Conservation (phyloP, 768 basidiomycete species). For the Amanita subjunquillea region DNA sequence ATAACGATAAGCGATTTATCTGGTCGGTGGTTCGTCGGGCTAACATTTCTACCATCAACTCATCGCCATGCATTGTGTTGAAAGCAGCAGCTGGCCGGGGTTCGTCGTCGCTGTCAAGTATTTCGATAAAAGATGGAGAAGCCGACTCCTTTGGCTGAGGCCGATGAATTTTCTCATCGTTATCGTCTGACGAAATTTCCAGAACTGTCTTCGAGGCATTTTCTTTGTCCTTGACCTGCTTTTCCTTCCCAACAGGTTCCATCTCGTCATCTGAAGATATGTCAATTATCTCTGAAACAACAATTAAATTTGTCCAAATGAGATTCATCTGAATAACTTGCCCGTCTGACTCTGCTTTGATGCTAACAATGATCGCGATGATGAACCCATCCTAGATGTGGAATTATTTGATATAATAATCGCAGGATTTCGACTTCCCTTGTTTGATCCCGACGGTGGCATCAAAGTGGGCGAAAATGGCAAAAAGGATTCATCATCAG, state of each 20-base stretch:
- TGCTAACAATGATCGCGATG: neutral
- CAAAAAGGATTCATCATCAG: neutral
- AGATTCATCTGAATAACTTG: neutral
- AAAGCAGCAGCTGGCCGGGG: neutral
- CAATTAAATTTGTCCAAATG: neutral
- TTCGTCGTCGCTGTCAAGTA: slow-evolving; percentile 3
- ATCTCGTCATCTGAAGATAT: neutral
- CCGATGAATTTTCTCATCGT: neutral
- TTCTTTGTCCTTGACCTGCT: neutral
- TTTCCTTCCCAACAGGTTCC: neutral
- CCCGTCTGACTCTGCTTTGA: neutral
- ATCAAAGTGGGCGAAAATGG: neutral
- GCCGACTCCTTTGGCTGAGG: neutral
- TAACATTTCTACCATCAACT: neutral
- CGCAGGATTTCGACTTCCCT: neutral
- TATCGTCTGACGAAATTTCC: neutral
- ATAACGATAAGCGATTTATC: slow-evolving; percentile 1
- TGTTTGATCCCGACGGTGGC: neutral
- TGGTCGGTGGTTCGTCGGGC: neutral
- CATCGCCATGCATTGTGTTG: neutral
- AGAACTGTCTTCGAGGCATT: neutral
- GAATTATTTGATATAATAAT: no score
- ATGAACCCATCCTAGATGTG: neutral
- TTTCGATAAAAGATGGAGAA: neutral
- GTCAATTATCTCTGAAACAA: neutral